Conservation (phyloP, 2,329 filamentous ascomycete genomes). For the Penicillium occitanis region DNA sequence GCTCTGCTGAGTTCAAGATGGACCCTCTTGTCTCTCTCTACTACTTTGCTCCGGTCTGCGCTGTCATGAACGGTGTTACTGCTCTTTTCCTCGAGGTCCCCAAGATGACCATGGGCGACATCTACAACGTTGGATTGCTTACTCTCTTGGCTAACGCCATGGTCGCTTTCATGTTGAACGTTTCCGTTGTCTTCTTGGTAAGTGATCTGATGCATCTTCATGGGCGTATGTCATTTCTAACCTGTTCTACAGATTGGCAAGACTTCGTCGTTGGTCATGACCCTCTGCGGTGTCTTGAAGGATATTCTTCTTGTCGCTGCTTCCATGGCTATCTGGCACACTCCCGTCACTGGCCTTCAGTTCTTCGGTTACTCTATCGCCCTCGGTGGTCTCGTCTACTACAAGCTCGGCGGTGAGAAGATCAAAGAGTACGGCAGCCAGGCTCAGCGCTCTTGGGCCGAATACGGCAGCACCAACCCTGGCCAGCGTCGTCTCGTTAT, state of each 20-base stretch:
- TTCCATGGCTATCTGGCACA: constrained; percentile 76
- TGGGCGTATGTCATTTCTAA: neutral
- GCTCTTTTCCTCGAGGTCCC: constrained; percentile 69
- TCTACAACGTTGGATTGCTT: constrained; percentile 64
- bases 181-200: constrained; percentile 84
- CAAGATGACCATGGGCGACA: constrained; percentile 63
- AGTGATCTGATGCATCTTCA: constrained; percentile 35
- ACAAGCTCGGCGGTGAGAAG: constrained; percentile 72
- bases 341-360: constrained; percentile 68
- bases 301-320: constrained; percentile 78
- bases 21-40: constrained; percentile 84
- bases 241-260: constrained; percentile 68
- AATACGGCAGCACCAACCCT: constrained; percentile 77
- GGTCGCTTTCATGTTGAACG: constrained; percentile 76
- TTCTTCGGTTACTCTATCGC: constrained; percentile 76
- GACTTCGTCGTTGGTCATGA: constrained; percentile 82
- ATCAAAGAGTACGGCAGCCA: constrained; percentile 76
- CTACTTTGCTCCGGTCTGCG: constrained; percentile 85
- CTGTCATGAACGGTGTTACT: constrained; percentile 73
- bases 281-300: constrained; percentile 82
- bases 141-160: constrained; percentile 71
- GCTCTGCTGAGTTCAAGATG: constrained; percentile 78
- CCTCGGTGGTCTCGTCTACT: constrained; percentile 63
- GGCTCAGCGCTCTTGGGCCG: constrained; percentile 75
- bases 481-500: constrained; percentile 75